Conservation (phyloP, 352 stramenopile species). For the Globisporangium spiculum region DNA sequence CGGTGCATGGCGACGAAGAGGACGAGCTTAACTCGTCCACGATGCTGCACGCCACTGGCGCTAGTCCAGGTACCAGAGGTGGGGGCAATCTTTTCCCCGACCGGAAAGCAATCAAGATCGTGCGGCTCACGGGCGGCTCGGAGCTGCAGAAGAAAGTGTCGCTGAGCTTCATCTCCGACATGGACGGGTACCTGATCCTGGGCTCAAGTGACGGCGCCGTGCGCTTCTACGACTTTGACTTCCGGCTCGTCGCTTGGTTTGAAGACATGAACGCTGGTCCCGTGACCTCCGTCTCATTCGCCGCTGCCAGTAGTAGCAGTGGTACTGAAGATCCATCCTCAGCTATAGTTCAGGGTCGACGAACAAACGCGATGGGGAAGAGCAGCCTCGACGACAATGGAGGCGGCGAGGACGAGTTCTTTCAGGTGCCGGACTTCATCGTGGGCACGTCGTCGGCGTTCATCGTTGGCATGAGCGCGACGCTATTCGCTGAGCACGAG, state of each 20-base stretch:
- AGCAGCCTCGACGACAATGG: conserved; percentile 14
- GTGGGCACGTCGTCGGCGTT: conserved; percentile 86
- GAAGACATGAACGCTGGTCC: conserved; percentile 91
- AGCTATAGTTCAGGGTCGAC: conserved; percentile 3
- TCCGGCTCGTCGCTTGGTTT: conserved; percentile 92
- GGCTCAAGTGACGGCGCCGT: conserved; percentile 88
- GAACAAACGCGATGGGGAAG: conserved; percentile 7
- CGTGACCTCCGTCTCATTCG: conserved; percentile 89
- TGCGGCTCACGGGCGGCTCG: conserved; percentile 52
- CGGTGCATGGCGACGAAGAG: conserved; percentile 28
- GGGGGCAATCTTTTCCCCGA: conserved; percentile 38
- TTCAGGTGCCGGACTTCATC: conserved; percentile 88
- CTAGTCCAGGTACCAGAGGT: not conserved
- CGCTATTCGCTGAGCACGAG: conserved; percentile 86
- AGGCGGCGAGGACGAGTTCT: conserved; percentile 42
- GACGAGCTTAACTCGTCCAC: conserved; percentile 23
- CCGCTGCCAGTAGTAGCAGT: conserved; percentile 12
- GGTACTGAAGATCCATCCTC: not conserved
- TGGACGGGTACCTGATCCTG: conserved; percentile 89
- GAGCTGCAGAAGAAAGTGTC: conserved; percentile 51
- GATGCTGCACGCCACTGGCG: not conserved
- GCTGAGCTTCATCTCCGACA: conserved; percentile 63
- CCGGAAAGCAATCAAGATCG: conserved; percentile 82
- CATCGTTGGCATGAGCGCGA: conserved; percentile 78
- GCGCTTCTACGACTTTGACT: conserved; percentile 93